Evolutionary conservation across 805 yeast genomes (phyloP), one percentile per base, ranked within the genome.

Genomic region (Komagataella mondaviorum): DNA sequence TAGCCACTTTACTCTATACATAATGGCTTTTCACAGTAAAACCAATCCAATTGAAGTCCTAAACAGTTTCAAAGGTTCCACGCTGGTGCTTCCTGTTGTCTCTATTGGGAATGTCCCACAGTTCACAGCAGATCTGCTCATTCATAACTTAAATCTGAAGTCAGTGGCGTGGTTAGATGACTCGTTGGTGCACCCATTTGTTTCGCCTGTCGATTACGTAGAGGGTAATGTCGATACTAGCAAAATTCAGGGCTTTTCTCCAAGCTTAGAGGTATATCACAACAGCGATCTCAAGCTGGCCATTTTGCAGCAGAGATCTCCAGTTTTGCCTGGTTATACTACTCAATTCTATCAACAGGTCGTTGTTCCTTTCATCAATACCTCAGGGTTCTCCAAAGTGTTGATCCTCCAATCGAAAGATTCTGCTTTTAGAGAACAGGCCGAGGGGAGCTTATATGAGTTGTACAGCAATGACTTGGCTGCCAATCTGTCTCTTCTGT

Each of bases 91-190:
- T 1, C 98, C 98, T 0, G 67, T 89, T 0, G 85, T 93, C 0
- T 80, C 96, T 3, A 76, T 87, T 5, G 98, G 96, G 6, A 93
- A 91, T 59, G 84, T 89, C 3, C 95, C 98, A 0, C 99, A 93
- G 63, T 68, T 91, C 49, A 67, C 90, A 0, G 64, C 77, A 5
- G 98, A 90, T 63, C 69, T 90, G 30, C 66, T 91, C 23, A 70
- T 89, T 7, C 84, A 83, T 58, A 78, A 82, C n/a, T 66, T 76
- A 22, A 71, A 70, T 4, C 76, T 83, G 53, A 55, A 64, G 52
- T 76, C 75, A 44, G 71, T 83, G 3, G 80, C 76, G 8, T 60
- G 76, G 14, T 65, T 90, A 24, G 84, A 85, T 58, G 81, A 81
- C 50, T 63, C 69, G 2, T 77, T 71, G 55, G 64, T 89, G 6